Conservation (phyloP, 805 yeast species). For the Hanseniaspora lindneri region DNA sequence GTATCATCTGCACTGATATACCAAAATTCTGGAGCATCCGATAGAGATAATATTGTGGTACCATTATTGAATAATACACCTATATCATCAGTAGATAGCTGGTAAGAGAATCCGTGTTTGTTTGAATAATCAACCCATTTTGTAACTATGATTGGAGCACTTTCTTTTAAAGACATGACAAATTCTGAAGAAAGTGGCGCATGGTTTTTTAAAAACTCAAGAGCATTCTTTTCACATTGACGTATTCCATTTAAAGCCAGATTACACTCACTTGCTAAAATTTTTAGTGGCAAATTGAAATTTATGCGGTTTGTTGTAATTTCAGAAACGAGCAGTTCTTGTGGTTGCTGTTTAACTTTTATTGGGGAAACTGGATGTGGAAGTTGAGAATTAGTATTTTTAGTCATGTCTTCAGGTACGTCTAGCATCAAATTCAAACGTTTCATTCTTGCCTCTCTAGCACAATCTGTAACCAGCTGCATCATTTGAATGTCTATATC, state of each 20-base stretch:
- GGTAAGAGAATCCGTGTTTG: constrained; percentile 90
- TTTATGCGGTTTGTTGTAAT: constrained; percentile 28
- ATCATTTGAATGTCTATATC: not conserved
- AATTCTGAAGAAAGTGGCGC: constrained; percentile 4
- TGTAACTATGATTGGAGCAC: constrained; percentile 60
- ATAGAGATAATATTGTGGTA: constrained; percentile 63
- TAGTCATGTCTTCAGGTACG: constrained; percentile 16
- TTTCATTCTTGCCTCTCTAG: constrained; percentile 29
- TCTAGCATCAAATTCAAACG: constrained; percentile 28
- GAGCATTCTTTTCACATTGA: constrained; percentile 28
- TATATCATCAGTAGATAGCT: constrained; percentile 75
- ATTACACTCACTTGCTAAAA: constrained; percentile 37
- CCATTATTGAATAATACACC: constrained; percentile 85
- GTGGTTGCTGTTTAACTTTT: constrained; percentile 15
- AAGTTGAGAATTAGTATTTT: constrained; percentile 2
- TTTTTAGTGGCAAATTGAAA: constrained; percentile 31
- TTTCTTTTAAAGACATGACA: constrained; percentile 13
- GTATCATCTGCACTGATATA: constrained; percentile 41
- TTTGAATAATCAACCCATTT: constrained; percentile 98
- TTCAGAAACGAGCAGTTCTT: constrained; percentile 19
- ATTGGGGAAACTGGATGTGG: constrained; percentile 15
- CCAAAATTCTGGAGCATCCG: constrained; percentile 53
- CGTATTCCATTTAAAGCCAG: constrained; percentile 36
- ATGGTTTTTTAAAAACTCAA: constrained; percentile 5
- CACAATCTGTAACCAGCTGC: not conserved